Conservation (phyloP, 169 alveolate genomes). For the Plasmodium reichenowi region DNA sequence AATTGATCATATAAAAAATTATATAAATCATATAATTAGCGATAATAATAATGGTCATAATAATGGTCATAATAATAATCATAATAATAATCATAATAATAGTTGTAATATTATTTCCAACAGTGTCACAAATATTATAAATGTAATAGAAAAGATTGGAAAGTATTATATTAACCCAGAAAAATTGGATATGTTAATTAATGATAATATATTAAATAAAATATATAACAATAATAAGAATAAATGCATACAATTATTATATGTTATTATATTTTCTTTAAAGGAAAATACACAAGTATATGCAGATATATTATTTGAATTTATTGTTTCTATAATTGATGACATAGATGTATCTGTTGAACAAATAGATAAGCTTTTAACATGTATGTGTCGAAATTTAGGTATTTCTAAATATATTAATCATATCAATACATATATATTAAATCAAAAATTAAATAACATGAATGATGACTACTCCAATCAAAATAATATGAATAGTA, state of each 20-base stretch:
- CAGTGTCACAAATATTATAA: constrained; percentile 30
- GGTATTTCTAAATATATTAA: constrained; percentile 66
- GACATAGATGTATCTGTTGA: constrained; percentile 36
- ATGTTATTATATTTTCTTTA: constrained; percentile 45
- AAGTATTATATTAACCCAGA: constrained; percentile 61
- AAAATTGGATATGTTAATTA: constrained; percentile 35
- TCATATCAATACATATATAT: constrained; percentile 45
- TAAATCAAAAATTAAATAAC: constrained; percentile 27
- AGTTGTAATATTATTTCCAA: not conserved
- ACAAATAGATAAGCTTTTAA: constrained; percentile 44
- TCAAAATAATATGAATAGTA: no score
- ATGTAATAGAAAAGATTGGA: constrained; percentile 52
- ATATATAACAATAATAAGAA: constrained; percentile 41
- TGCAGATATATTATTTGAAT: constrained; percentile 44
- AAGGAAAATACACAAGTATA: constrained; percentile 46
- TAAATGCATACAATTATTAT: constrained; percentile 44
- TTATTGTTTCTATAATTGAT: constrained; percentile 22
- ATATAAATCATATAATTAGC: constrained; percentile 17
- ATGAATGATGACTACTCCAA: not conserved
- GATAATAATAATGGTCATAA: constrained; percentile 10
- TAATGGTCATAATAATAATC: not conserved
- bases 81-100: not conserved
- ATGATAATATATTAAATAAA: constrained; percentile 18
- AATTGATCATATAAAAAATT: constrained; percentile 27
- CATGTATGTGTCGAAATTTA: constrained; percentile 50